Evolutionary conservation across 1,139 yeast species (phyloP).

Genomic region (Saccharomycopsis hybrid): DNA sequence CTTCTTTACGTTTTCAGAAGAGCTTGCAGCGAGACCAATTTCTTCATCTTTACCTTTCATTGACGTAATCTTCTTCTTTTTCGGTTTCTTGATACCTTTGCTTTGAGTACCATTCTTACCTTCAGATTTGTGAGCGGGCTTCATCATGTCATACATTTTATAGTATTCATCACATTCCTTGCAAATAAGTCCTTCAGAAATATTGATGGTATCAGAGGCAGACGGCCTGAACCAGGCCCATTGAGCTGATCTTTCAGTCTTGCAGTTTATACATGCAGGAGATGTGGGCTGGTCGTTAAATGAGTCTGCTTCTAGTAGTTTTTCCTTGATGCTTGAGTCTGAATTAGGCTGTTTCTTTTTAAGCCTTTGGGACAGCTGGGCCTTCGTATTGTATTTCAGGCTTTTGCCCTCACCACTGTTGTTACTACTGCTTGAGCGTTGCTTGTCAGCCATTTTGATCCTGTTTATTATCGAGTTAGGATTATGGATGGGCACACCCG

Average conservation of each 20-base stretch:
- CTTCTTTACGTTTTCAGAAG: background rate
- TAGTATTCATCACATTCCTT: conserved; percentile 45
- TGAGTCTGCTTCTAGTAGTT: conserved; percentile 25
- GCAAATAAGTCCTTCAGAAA: conserved; percentile 44
- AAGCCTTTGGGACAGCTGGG: background rate
- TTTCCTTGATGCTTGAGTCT: background rate
- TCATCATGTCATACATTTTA: conserved; percentile 45
- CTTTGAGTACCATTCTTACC: background rate
- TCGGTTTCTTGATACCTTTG: background rate
- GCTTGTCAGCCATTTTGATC: background rate
- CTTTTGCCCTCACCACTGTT: background rate
- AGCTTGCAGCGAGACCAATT: background rate
- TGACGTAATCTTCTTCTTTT: background rate
- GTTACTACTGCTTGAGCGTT: background rate
- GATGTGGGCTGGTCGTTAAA: conserved; percentile 30
- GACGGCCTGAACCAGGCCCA: conserved; percentile 34
- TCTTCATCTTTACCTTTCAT: background rate
- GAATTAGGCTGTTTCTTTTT: background rate
- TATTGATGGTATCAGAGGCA: conserved; percentile 27
- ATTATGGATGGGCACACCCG: background rate
- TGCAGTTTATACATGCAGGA: conserved; percentile 42
- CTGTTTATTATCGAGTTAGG: background rate
- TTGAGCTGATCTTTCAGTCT: conserved; percentile 33
- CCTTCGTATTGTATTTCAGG: background rate
- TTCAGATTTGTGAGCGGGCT: conserved; percentile 26